A percentile compares a stretch with the other conserved stretches of the same genome.
These are phyloP conservation scores for Calycina marina DNA, from an alignment of 2,329 filamentous ascomycete genomes.

Conservation along the genomic window DNA sequence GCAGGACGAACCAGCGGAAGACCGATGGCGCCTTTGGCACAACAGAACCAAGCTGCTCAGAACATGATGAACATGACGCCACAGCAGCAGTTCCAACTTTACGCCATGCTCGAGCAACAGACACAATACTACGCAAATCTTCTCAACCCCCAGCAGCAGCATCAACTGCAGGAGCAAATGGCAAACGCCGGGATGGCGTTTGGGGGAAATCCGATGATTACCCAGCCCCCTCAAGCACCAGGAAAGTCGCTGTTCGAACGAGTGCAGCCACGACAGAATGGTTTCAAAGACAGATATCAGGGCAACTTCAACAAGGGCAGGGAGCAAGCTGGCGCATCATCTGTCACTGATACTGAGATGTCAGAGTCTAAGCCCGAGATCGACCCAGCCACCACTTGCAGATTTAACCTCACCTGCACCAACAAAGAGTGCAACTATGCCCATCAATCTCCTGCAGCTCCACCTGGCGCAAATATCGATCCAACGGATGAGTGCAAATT, in stretches of 20 bases:
- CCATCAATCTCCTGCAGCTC: conserved; percentile 84
- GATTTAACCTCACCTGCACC: conserved; percentile 77
- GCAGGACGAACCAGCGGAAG: conserved; percentile 31
- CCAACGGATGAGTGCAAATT: conserved; percentile 68
- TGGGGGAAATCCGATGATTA: conserved; percentile 21
- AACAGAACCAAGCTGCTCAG: conserved; percentile 27
- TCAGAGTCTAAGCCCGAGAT: conserved; percentile 34
- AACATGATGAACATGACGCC: conserved; percentile 40
- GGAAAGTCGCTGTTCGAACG: conserved; percentile 62
- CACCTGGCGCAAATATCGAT: conserved; percentile 63
- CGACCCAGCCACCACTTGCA: conserved; percentile 62
- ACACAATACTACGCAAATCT: conserved; percentile 74
- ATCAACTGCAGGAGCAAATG: conserved; percentile 14
- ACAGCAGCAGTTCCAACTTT: conserved; percentile 59
- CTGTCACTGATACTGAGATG: conserved; percentile 48
- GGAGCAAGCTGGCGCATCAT: conserved; percentile 10
- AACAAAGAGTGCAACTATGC: conserved; percentile 86
- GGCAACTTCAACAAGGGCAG: conserved; percentile 8
- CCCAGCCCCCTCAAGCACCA: conserved; percentile 21
- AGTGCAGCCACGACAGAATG: conserved; percentile 31
- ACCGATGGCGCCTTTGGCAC: conserved; percentile 27
- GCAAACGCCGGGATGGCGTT: conserved; percentile 31
- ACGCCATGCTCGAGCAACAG: conserved; percentile 72
- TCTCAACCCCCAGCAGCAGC: conserved; percentile 34
- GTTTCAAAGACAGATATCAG: conserved; percentile 9